Evolutionary conservation across 1,284 basidiomycete species (phyloP).

Genomic region (Cystobasidium slooffiae): DNA sequence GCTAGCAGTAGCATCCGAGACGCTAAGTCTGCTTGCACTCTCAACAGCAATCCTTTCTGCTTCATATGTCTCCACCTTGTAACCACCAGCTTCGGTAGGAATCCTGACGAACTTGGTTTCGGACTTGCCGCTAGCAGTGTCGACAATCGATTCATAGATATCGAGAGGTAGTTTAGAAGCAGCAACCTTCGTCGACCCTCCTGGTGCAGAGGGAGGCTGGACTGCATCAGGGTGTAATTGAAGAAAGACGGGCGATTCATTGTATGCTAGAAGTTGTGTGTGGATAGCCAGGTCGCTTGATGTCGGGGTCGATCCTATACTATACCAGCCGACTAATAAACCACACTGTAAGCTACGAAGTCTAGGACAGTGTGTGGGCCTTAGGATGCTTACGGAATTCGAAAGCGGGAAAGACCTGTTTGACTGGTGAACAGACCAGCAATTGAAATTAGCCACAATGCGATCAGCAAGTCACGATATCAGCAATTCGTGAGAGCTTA

Average conservation of each 20-base stretch:
- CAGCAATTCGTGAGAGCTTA: constrained; percentile 58
- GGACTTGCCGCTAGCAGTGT: constrained; percentile 66
- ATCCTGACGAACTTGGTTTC: constrained; percentile 39
- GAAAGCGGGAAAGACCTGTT: constrained; percentile 94
- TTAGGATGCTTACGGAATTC: constrained; percentile 65
- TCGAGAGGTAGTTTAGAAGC: constrained; percentile 71
- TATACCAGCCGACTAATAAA: constrained; percentile 82
- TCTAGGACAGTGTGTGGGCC: too few species aligned
- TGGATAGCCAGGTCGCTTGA: constrained; percentile 77
- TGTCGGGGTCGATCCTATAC: constrained; percentile 73
- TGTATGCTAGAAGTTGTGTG: constrained; percentile 62
- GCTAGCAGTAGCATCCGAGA: constrained; percentile 15
- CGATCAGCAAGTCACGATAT: neutral
- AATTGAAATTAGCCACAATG: constrained; percentile 11
- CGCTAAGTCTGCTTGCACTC: constrained; percentile 66
- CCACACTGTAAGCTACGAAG: neutral
- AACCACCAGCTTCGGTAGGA: constrained; percentile 62
- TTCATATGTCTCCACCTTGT: constrained; percentile 93
- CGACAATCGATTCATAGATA: constrained; percentile 85
- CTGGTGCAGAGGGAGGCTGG: constrained; percentile 53
- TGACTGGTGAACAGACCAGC: constrained; percentile 67
- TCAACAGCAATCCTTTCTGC: constrained; percentile 98
- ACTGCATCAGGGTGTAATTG: constrained; percentile 59
- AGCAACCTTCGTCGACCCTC: constrained; percentile 44
- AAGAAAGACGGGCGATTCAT: constrained; percentile 61